Evolutionary conservation across 306 rosid species (phyloP), one percentile per base, ranked within the genome.

Genomic region (Datisca glomerata): DNA sequence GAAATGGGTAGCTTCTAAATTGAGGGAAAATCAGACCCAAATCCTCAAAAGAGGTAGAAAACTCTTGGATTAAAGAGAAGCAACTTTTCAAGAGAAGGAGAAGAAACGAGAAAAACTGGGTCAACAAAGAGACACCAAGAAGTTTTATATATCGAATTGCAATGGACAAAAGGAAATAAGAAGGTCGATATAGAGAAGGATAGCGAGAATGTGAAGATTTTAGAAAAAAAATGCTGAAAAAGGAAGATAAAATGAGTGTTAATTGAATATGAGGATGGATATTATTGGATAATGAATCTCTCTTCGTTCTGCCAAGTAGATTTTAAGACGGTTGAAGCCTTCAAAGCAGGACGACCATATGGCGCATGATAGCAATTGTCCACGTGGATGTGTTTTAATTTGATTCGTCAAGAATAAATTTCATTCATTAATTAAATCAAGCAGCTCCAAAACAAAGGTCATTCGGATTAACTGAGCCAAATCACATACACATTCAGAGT

Each of bases 291-390:
- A 15, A 12, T 25, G 41, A 11, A 2, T 23, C 7, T 41, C 4
- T 15, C 3, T 11, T 12, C 4, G 8, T 39, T 43, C 8, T 9
- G 68, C 70, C 69, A 69, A 28, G 35, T 47, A 23, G 36, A 55
- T 53, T 31, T 41, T 36, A 19, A 18, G 47, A 38, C 42, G 39
- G 80, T 80, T 76, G 86, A 77, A 74, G 48, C 54, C 76, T 81
- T 77, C 93, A 74, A 63, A 53, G 63, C 41, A 29, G 49, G 69
- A 57, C 22, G 46, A 61, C 57, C 31, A 43, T 31, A 60, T 19
- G 37, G 56, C 64, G 57, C 64, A 47, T 14, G 42, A 33, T 60
- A 41, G 69, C 55, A 44, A 35, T 4, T 1, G 23, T 31, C 49
- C 70, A 50, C 58, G 64, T 64, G 64, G 36, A 21, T n/a, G n/a